phyloP scores from a whole-genome alignment of 1,139 yeast genomes.

The Candida dubliniensis region DNA sequence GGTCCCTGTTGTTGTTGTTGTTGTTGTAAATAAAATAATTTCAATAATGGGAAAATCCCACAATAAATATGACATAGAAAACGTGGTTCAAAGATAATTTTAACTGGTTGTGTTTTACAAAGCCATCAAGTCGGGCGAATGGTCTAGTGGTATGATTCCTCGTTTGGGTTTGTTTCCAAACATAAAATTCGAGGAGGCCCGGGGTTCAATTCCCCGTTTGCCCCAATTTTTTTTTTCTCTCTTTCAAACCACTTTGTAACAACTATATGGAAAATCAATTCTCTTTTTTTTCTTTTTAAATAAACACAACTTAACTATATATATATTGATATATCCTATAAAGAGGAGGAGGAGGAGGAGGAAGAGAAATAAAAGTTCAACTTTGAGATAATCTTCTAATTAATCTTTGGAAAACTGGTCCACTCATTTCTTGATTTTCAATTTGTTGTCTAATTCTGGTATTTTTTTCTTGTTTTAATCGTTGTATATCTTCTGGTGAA shows the following conservation, averaged over 20 bases:
- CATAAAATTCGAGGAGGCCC: slow-evolving; percentile 22
- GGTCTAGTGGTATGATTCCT: slow-evolving; percentile 56
- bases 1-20: no score
- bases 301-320: background rate
- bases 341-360: background rate
- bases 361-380: background rate
- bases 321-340: background rate
- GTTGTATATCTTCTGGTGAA: slow-evolving; percentile 54
- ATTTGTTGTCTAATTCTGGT: slow-evolving; percentile 44
- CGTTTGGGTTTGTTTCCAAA: slow-evolving; percentile 38
- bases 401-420: slow-evolving; percentile 44
- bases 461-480: slow-evolving; percentile 46
- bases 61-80: no score
- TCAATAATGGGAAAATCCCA: no score
- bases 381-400: slow-evolving; percentile 41
- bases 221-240: slow-evolving; percentile 18
- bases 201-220: slow-evolving; percentile 26
- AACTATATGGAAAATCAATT: no score
- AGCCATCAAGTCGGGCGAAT: slow-evolving; percentile 20
- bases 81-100: no score
- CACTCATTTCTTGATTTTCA: slow-evolving; percentile 33
- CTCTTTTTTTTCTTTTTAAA: background rate
- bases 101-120: background rate
- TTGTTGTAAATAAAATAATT: no score
- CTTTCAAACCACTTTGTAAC: no score